Conservation (phyloP, 441 rosid genomes). For the Gossypium gossypioides region DNA sequence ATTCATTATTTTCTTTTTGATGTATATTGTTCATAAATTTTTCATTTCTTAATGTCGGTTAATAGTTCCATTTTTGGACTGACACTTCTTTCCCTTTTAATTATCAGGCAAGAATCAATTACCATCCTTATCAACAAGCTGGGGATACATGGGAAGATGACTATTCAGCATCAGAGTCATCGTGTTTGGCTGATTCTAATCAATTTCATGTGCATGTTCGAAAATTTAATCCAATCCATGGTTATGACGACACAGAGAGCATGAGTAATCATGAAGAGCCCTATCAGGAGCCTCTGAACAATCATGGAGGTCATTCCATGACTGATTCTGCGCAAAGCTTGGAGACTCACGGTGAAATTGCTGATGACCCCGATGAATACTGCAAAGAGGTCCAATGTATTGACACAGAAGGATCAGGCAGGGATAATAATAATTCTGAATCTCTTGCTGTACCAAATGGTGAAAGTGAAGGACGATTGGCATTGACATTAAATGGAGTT, state of each 20-base stretch:
- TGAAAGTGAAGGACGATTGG: conserved; percentile 23
- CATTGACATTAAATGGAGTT: conserved; percentile 22
- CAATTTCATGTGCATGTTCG: conserved; percentile 11
- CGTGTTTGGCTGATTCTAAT: conserved; percentile 31
- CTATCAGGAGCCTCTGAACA: conserved; percentile 20
- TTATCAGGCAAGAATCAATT: conserved; percentile 37
- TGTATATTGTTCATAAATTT: not conserved
- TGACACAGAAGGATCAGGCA: conserved; percentile 43
- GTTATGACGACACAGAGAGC: conserved; percentile 30
- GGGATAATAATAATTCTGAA: conserved; percentile 25
- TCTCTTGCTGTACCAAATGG: conserved; percentile 21
- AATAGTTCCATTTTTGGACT: not conserved
- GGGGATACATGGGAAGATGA: conserved; percentile 57
- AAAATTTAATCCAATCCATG: conserved; percentile 21
- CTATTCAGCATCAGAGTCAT: conserved; percentile 51
- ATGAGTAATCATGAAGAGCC: conserved; percentile 30
- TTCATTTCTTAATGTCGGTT: not conserved
- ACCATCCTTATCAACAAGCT: conserved; percentile 24
- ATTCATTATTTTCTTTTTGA: not conserved
- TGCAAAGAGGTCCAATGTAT: conserved; percentile 85
- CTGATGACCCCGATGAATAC: conserved; percentile 48
- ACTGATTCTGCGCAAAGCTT: conserved; percentile 36
- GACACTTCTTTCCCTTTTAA: conserved; percentile 12
- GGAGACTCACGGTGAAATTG: conserved; percentile 23
- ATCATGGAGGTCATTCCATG: conserved; percentile 29